Evolutionary conservation across 225 moss, liverwort and hornwort genomes (phyloP), one percentile per base, ranked within the genome.

Genomic region (Asterella californica): DNA sequence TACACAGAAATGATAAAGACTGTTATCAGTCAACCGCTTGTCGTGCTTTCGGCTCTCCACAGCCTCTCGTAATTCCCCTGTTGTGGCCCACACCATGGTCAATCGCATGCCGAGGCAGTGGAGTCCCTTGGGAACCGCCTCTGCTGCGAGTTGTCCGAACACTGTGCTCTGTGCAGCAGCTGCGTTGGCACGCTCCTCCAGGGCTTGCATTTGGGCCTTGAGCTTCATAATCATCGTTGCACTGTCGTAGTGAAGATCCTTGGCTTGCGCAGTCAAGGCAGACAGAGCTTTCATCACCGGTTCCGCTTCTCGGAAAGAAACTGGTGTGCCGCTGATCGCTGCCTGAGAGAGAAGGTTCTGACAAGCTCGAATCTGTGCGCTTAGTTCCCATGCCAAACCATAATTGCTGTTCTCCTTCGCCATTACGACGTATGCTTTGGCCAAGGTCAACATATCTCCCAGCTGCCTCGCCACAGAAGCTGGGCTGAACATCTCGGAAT

Each of bases 201-300:
- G 37, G 68, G 94, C 89, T 85, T 97, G 89, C 85, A 97, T 97
- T 81, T 97, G 92, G 54, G 94, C 94, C 86, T 97, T 97, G 64
- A 97, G 82, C 79, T 92, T 97, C 97, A 97, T 97, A 37, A 97
- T 92, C 94, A 94, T 97, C 47, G 97, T 97, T n/a, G 94, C 94
- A 82, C 97, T 94, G 80, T 97, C 97, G 82, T 97, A 94, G 79
- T 97, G 97, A 79, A 97, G 91, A 81, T 93, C 93, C 75, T 97
- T 97, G 50, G 94, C 97, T 89, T 94, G 89, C 63, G 86, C 81
- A 62, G 89, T 94, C 59, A 93, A 85, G 72, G 85, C 50, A 48
- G 94, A 92, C 91, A 94, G 89, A 67, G 85, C 88, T 81, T 87
- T 92, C 88, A 94, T 92, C 19, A 93, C 89, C 12, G 97, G 94